Base-by-base conservation (phyloP, 345 rosid genomes). In the Hibiscus syriacus region DNA sequence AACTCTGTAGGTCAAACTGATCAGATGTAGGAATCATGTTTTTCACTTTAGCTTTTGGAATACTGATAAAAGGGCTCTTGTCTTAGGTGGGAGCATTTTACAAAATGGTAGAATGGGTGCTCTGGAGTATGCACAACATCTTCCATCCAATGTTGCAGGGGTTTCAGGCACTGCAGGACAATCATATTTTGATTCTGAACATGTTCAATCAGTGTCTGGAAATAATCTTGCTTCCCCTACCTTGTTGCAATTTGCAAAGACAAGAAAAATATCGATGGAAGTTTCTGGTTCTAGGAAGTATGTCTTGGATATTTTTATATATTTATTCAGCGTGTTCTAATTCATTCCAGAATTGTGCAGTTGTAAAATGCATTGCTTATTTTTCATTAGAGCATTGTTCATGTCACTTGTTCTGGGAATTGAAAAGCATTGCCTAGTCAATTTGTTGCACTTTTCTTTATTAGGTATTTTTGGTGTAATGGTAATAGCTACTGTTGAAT, bases 261-360 rank as follows among this genome's bases (percentile, higher is more conserved):
- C 98, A 9, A 90, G 98, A 81, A 95, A 92, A 78, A 79, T 95
- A 75, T 90, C 97, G 1, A 69, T 85, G 53, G 99, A 95, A 76
- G 90, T 90, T 54, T 78, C 97, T 49, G 99, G 92, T 39, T 79
- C 85, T 43, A 84, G 89, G 75, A 92, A 90, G 99, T 95, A 85
- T 61, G 94, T 70, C 64, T 38, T 46, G 25, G 25, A 36, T 52
- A 38, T 54, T 67, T 54, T 38, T 73, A 53, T 67, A 29, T 34
- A 7, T 67, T 39, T 20, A 46, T 48, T 11, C 19, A 48, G 17
- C 1, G 4, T 39, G 32, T 22, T 61, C 11, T 39, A 59, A 23
- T 43, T 63, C 36, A 63, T 63, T 14, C 52, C 32, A 60, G 6
- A 13, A 3, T 11, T 16, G 12, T 62, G 36, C 20, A 23, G n/a